A percentile compares a stretch with the other conserved stretches of the same genome.
Conservation (phyloP, 495 filamentous ascomycete species). For the Aspergillus funiculosus region DNA sequence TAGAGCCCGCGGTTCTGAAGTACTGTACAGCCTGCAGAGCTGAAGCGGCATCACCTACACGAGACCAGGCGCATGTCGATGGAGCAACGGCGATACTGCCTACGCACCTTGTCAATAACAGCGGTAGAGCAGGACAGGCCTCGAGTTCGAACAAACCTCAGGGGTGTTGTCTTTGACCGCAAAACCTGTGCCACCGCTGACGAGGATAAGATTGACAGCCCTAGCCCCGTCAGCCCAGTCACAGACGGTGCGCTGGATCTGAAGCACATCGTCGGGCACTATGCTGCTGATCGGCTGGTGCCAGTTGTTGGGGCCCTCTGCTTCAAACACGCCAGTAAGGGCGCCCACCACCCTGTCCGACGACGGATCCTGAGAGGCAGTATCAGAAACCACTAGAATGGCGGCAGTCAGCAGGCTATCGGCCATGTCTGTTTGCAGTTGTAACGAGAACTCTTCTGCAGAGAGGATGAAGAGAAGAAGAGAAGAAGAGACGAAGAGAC, state of each 20-base stretch:
- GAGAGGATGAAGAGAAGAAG: background rate
- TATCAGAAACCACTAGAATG: conserved; percentile 88
- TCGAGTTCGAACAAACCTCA: conserved; percentile 52
- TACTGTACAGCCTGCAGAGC: conserved; percentile 6
- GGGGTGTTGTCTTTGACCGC: conserved; percentile 83
- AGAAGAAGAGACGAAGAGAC: background rate
- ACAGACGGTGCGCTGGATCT: conserved; percentile 68
- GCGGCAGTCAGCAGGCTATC: conserved; percentile 42
- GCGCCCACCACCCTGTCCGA: conserved; percentile 64
- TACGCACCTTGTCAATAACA: conserved; percentile 28
- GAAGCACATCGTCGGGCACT: conserved; percentile 68
- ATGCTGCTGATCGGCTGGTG: conserved; percentile 60
- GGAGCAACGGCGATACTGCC: conserved; percentile 75
- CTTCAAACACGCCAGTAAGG: conserved; percentile 61
- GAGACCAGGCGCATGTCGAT: conserved; percentile 83
- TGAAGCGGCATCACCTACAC: conserved; percentile 51
- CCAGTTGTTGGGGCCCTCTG: conserved; percentile 62
- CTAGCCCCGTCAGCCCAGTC: conserved; percentile 60
- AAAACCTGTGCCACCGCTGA: conserved; percentile 93
- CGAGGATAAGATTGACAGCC: conserved; percentile 68
- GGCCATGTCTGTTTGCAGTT: conserved; percentile 14
- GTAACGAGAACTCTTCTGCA: no score
- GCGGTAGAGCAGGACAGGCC: no score
- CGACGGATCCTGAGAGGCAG: conserved; percentile 75
- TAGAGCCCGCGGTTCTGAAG: no score